Evolutionary conservation across 2,329 filamentous ascomycete species (phyloP).

Genomic region (Balansia obtecta): DNA sequence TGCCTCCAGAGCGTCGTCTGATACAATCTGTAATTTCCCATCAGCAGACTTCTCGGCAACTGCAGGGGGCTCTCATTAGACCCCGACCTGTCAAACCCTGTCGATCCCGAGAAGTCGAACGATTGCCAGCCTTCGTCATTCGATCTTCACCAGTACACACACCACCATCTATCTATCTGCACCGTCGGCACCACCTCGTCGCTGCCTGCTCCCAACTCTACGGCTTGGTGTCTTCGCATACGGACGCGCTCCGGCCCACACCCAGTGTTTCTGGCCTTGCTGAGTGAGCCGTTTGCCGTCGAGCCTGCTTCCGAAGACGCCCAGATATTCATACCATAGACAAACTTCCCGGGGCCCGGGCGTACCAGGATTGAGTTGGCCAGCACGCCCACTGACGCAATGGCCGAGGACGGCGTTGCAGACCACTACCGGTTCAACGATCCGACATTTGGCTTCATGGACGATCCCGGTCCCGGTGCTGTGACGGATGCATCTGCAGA

Average conservation of each 20-base stretch:
- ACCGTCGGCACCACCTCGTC: neutral
- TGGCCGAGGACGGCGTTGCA: conserved; percentile 28
- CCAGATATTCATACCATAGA: neutral
- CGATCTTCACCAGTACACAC: conserved; percentile 2
- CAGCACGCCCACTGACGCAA: conserved; percentile 13
- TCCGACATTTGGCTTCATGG: conserved; percentile 25
- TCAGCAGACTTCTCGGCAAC: conserved; percentile 2
- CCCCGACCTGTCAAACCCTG: conserved; percentile 3
- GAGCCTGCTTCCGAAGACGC: neutral
- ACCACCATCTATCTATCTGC: conserved; percentile 3
- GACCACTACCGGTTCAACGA: conserved; percentile 32
- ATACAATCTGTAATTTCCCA: conserved; percentile 1
- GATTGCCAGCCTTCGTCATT: conserved; percentile 6
- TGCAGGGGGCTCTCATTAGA: conserved; percentile 5
- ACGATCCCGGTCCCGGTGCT: conserved; percentile 19
- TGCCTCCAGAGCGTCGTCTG: neutral
- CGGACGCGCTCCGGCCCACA: neutral
- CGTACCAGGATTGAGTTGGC: neutral
- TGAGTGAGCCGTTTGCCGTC: conserved; percentile 1
- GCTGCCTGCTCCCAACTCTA: neutral
- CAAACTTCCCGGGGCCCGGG: neutral
- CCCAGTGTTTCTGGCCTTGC: neutral
- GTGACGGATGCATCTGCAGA: conserved; percentile 18
- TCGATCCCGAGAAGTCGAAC: conserved; percentile 3
- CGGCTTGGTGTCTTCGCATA: conserved; percentile 1